A percentile compares a stretch with the other conserved stretches of the same genome.
phyloP scores from a whole-genome alignment of 371 early-diverging fungal genomes.

The Zychaea mexicana region DNA sequence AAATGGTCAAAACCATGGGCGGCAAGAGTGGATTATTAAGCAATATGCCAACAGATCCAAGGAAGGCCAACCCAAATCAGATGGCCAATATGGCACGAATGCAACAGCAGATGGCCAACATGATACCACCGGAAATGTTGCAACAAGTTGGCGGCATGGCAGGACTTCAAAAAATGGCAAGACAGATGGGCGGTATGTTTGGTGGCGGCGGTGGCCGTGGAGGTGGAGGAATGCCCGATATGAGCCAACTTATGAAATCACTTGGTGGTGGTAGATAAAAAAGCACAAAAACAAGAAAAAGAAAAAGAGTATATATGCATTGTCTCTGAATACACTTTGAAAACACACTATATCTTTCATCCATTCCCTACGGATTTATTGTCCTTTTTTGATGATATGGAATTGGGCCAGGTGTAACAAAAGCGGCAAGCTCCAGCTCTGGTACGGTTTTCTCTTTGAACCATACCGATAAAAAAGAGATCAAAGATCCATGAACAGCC shows the following conservation, averaged over 20 bases:
- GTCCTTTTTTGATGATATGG: too few species aligned
- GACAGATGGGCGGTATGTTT: constrained; percentile 65
- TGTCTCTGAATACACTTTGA: too few species aligned
- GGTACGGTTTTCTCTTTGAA: too few species aligned
- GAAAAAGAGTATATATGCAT: background rate
- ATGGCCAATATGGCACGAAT: constrained; percentile 71
- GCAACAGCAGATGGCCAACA: constrained; percentile 70
- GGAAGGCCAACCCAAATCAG: constrained; percentile 55
- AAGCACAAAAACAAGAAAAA: background rate
- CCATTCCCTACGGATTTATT: background rate
- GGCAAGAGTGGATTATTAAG: constrained; percentile 88
- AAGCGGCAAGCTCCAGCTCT: too few species aligned
- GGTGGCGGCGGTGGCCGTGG: constrained; percentile 58
- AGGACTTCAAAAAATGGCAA: constrained; percentile 82
- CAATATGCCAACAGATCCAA: constrained; percentile 58
- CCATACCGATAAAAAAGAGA: too few species aligned
- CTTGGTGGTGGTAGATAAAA: constrained; percentile 39
- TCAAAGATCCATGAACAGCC: too few species aligned
- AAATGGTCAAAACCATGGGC: constrained; percentile 96
- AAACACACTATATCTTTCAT: background rate
- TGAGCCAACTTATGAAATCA: constrained; percentile 72
- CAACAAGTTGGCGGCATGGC: constrained; percentile 80
- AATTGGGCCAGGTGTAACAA: too few species aligned
- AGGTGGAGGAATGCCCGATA: constrained; percentile 61
- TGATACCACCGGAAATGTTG: constrained; percentile 77